phyloP scores from a whole-genome alignment of 768 basidiomycete species.

The Hydnum rufescens region DNA sequence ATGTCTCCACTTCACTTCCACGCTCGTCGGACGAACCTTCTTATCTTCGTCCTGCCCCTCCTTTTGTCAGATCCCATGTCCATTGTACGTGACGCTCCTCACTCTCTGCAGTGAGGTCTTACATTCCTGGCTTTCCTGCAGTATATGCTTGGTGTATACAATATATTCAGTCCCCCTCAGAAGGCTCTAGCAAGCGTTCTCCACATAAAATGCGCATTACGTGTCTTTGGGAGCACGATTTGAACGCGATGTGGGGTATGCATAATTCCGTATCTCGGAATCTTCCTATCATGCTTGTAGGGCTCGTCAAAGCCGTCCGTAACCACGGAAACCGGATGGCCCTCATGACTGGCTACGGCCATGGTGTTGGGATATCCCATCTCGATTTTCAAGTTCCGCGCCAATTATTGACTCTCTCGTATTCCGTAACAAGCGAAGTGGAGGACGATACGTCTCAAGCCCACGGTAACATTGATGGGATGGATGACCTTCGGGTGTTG shows the following conservation, averaged over 20 bases:
- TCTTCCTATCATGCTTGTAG: conserved; percentile 66
- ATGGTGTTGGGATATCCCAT: conserved; percentile 61
- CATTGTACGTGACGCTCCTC: conserved; percentile 30
- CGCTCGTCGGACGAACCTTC: conserved; percentile 79
- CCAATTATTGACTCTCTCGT: conserved; percentile 65
- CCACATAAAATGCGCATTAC: conserved; percentile 45
- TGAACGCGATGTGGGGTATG: conserved; percentile 71
- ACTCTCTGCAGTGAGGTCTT: background rate
- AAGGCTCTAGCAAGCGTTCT: conserved; percentile 14
- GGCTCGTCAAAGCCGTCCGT: conserved; percentile 61
- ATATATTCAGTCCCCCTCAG: conserved; percentile 24
- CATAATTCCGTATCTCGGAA: conserved; percentile 55
- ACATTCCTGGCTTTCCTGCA: conserved; percentile 13
- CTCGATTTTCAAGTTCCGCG: conserved; percentile 64
- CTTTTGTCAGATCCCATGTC: conserved; percentile 78
- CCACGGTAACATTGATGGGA: conserved; percentile 27
- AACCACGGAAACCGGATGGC: conserved; percentile 60
- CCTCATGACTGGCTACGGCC: conserved; percentile 55
- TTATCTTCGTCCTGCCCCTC: conserved; percentile 79
- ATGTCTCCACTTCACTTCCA: conserved; percentile 85
- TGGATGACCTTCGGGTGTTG: conserved; percentile 43
- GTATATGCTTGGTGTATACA: conserved; percentile 95
- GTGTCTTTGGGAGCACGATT: conserved; percentile 91
- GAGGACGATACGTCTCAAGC: conserved; percentile 24
- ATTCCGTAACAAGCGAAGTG: conserved; percentile 55